Base-by-base conservation (phyloP, 2,329 filamentous ascomycete genomes). In the Alternaria tenuissima region DNA sequence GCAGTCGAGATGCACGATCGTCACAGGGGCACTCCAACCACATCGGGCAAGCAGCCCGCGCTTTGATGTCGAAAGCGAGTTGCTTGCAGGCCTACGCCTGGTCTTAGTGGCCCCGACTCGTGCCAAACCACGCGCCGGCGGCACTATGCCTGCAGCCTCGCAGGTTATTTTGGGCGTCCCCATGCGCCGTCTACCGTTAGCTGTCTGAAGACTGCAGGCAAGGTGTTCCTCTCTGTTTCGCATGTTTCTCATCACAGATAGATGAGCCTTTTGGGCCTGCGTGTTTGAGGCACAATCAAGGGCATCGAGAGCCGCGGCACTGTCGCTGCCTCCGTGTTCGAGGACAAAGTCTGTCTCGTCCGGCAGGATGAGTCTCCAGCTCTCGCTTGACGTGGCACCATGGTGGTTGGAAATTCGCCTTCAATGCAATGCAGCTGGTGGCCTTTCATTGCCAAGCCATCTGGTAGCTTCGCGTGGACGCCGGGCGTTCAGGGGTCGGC, bases 141-240 rank as follows among this genome's bases (percentile, higher is more conserved):
- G 48, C 41, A 24, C 46, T 41, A 58, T 52, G 53, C 18, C 58
- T 55, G 44, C 42, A 57, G 57, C 55, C 62, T 64, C 52, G 63
- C 44, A 41, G 42, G 57, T 52, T 72, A 72, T 72, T 72, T 70
- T 67, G 61, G 65, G 61, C 52, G 57, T 58, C 62, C 30, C 67
- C 57, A 57, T 63, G 62, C 67, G 62, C 65, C 64, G 48, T 43
- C 58, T 61, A 51, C 66, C 64, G 66, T 64, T 67, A 59, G 64
- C 57, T 54, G 66, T 68, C 57, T 68, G 66, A 63, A 55, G 43
- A 38, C 43, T 61, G 65, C 62, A 52, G 47, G 36, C 41, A 52
- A 52, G 53, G 22, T 44, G 47, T 55, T 58, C 49, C 55, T 48
- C 38, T 55, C 16, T 61, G 69, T 71, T 71, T 71, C 67, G 65